phyloP scores from a whole-genome alignment of 306 rosid species.

The Alnus glutinosa region DNA sequence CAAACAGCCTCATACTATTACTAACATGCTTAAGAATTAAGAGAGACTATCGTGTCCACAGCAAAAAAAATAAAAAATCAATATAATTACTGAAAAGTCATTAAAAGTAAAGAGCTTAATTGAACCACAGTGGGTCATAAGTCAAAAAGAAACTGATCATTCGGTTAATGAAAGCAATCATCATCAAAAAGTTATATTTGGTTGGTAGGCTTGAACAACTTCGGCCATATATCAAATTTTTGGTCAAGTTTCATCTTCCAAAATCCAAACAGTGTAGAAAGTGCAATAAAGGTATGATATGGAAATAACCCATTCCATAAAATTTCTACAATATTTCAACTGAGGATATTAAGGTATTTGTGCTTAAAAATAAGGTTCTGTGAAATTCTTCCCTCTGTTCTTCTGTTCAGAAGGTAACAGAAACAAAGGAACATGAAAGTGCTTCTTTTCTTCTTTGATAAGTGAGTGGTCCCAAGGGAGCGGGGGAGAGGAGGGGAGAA shows the following conservation, averaged over 20 bases:
- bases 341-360: neutral
- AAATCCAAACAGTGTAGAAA: neutral
- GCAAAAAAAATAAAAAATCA: neutral
- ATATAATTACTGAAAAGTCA: neutral
- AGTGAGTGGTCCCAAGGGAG: neutral
- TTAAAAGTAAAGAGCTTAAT: neutral
- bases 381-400: neutral
- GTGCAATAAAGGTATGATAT: neutral
- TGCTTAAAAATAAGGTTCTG: neutral
- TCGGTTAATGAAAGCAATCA: neutral
- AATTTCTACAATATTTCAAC: neutral
- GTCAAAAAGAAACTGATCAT: neutral
- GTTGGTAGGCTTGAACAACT: neutral
- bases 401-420: neutral
- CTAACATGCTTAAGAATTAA: neutral
- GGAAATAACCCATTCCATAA: neutral
- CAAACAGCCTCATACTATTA: slow-evolving; percentile 5
- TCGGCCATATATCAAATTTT: neutral
- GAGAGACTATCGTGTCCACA: neutral
- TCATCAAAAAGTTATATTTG: neutral
- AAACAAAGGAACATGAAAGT: neutral
- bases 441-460: neutral
- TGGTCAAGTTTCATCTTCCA: neutral
- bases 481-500: neutral
- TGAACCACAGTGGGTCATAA: neutral